Conservation (phyloP, 225 moss, liverwort and hornwort genomes). For the Physcomitrellopsis africana region DNA sequence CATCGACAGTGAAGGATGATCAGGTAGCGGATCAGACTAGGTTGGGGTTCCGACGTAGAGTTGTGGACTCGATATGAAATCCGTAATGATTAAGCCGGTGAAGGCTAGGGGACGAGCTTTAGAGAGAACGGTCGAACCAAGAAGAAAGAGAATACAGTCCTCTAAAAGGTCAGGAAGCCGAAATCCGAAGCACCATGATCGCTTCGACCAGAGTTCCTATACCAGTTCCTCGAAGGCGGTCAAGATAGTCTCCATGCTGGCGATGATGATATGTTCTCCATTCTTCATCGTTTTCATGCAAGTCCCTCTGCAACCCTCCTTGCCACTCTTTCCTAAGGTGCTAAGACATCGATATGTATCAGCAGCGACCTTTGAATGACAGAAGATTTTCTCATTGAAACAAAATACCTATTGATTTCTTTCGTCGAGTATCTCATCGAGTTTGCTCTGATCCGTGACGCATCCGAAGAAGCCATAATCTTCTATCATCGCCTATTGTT, state of each 20-base stretch:
- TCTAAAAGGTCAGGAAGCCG: slow-evolving; percentile 44
- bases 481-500: too few relatives aligned
- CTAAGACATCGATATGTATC: neutral
- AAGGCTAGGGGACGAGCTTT: slow-evolving; percentile 47
- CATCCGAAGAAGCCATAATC: too few relatives aligned
- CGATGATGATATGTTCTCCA: slow-evolving; percentile 56
- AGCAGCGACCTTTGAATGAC: neutral
- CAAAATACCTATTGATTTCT: neutral
- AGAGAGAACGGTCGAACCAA: slow-evolving; percentile 42
- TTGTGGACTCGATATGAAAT: slow-evolving; percentile 42
- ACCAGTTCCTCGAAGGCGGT: slow-evolving; percentile 44
- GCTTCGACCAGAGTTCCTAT: slow-evolving; percentile 43
- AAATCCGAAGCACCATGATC: slow-evolving; percentile 39
- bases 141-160: slow-evolving; percentile 38
- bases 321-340: neutral
- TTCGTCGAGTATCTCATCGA: neutral
- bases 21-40: slow-evolving; percentile 21
- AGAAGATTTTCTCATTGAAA: too few relatives aligned
- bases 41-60: slow-evolving; percentile 1
- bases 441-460: neutral
- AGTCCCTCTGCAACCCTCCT: slow-evolving; percentile 26
- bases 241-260: slow-evolving; percentile 57
- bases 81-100: slow-evolving; percentile 28
- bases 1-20: slow-evolving; percentile 29
- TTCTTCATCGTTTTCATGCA: slow-evolving; percentile 64